Base-by-base conservation (phyloP, 495 filamentous ascomycete species). In the Penicillium coprophilum region DNA sequence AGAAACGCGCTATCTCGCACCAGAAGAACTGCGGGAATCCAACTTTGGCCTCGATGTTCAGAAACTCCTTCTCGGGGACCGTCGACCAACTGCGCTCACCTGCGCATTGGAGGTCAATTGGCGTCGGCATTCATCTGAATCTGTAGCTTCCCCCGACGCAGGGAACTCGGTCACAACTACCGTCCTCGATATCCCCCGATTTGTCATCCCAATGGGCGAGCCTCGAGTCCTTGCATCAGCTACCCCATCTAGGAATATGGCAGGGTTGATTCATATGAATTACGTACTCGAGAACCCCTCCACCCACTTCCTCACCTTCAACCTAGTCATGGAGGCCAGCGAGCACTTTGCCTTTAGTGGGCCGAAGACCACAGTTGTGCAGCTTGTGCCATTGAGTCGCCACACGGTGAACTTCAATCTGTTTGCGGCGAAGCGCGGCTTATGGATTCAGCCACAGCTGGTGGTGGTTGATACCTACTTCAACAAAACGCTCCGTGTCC, bases 301-400 rank as follows among this genome's bases (percentile, higher is more conserved):
- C 3, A 87, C 84, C 64, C 93, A 97, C 64, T 92, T 94, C 70
- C 81, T 99, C 19, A 95, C 91, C 0, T 97, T 99, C 71, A 89
- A 86, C 20, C 67, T 96, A 30, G 82, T 83, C 10, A 96, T 99
- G 91, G 95, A 99, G 59, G 86, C 91, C 1, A 90, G 82, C 63
- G 91, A 96, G 56, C 82, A 89, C 13, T 99, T 99, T 69, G 94
- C 91, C 7, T 97, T 99, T 68, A 91, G 88, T 27, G 94, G 94
- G 0, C 79, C 89, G 5, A 97, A 97, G 74, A 80, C 86, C 45
- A 84, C 82, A 6, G 85, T 84, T 3, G 51, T 96, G 17, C 86
- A 92, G 56, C 69, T 97, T 38, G 79, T 94, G 30, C 94, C 94
- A 1, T 73, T 96, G 34, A 90, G 87, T 53, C 71, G 92, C 46